Base-by-base conservation (phyloP, 768 basidiomycete species). In the Brasilioporus rufonigricans region DNA sequence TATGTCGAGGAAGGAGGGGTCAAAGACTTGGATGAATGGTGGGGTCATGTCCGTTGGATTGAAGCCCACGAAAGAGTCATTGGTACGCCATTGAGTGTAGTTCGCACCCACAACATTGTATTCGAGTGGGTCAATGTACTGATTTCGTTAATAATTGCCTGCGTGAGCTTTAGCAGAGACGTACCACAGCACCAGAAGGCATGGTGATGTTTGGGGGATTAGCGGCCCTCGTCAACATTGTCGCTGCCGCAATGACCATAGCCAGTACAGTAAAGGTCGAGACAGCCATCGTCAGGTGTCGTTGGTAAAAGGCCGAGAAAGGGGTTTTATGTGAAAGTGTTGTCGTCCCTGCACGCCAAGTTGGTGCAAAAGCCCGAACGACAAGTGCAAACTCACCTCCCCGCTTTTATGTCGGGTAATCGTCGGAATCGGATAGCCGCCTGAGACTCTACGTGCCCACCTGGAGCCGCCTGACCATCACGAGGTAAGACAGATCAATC, bases 41-140 rank as follows among this genome's bases (percentile, higher is more conserved):
- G 80, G 73, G n/a, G 68, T 67, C 35, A 77, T 76, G 61, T 80
- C 78, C 18, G 83, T 85, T 2, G 86, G 87, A 60, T 86, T 84
- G 70, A 84, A 82, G 44, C 77, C 74, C 13, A 74, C 62, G 31
- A 64, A 69, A 36, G 76, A 77, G 12, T 77, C 21, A 27, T 72
- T 69, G 31, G 60, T 62, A 29, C 70, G 62, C 54, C 76, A 73
- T 54, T 70, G 71, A 5, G 65, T 26, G 52, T 76, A 70, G 74
- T 73, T 75, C 16, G 73, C 60, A 7, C 78, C 78, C 9, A 85
- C 63, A 11, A 84, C 84, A 18, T 78, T 77, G 56, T 82, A 82
- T 3, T 76, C 71, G 10, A 65, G 73, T 26, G 81, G 81, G 54
- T 82, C 72, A 36, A 84, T 64, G 45, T 79, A 71, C 85, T 87